Base-by-base conservation (phyloP, 2,329 filamentous ascomycete genomes). In the Chrysosporium queenslandicum region DNA sequence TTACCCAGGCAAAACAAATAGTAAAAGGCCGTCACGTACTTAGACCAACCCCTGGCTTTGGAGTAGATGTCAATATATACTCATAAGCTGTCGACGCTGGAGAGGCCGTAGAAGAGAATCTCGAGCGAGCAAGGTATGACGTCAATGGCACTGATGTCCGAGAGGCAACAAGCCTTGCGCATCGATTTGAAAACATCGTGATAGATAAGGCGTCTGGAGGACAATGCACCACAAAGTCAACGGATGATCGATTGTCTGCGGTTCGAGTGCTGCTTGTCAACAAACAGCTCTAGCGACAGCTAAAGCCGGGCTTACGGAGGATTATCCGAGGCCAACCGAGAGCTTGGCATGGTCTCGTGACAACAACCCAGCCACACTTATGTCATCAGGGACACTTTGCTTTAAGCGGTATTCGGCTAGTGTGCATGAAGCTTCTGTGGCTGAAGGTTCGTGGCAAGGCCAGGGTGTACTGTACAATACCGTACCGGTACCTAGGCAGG, bases 1-100 rank as follows among this genome's bases (percentile, higher is more conserved):
- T 4, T 20, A 16, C 4, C 4, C 14, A n/a, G n/a, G n/a, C n/a
- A n/a, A n/a, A n/a, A n/a, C n/a, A n/a, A n/a, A n/a, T 43, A 16
- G 40, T 20, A 46, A 32, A 32, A 18, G 18, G 32, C 18, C 14
- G 56, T 56, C 29, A 59, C 74, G 57, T 77, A 95, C 91, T 86
- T 73, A 95, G 79, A 2, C 87, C 87, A 53, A 98, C 90, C 47
- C 90, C 89, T n/a, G 87, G 85, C 69, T 85, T 86, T 8, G 91
- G 91, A 59, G 80, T 81, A 16, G 87, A 88, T 47, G 88, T 82
- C 60, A 92, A 75, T 61, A 97, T 83, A 70, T 85, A 84, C 65
- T 96, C 86, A 71, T 94, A 96, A 50, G 69, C 70, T 54, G 69
- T 62, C 42, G 64, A 64, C 53, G 66, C 67, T 37, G 49, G 49